phyloP scores from a whole-genome alignment of 257 asterid species.

The Solanum clarkiae region DNA sequence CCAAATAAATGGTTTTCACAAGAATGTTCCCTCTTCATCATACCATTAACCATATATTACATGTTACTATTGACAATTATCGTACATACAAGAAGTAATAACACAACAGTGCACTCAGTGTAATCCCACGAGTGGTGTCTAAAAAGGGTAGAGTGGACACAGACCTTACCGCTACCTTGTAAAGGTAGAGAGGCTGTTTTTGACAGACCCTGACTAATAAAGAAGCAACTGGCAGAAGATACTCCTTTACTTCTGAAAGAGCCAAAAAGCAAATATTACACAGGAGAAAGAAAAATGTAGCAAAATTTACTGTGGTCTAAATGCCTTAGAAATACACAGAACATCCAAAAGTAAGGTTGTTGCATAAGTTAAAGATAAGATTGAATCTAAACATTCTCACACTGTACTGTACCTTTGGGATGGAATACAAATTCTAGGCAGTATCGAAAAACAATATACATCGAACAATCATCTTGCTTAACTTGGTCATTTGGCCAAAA shows the following conservation, averaged over 20 bases:
- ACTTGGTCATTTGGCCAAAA: background rate
- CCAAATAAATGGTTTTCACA: background rate
- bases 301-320: background rate
- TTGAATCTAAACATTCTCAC: background rate
- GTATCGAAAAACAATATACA: background rate
- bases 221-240: background rate
- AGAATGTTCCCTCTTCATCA: background rate
- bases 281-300: background rate
- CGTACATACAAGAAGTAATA: background rate
- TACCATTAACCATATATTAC: background rate
- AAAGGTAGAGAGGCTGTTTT: background rate
- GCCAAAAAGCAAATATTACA: background rate
- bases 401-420: background rate
- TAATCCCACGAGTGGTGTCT: background rate
- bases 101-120: background rate
- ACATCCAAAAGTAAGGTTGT: constrained; percentile 1
- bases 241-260: background rate
- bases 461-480: background rate
- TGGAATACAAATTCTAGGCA: background rate
- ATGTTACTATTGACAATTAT: background rate
- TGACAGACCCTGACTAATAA: background rate
- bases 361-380: background rate
- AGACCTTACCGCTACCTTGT: background rate
- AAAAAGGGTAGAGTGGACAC: background rate
- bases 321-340: background rate